Percentiles rank a stretch among this genome's conserved stretches.
Evolutionary conservation across 352 stramenopile genomes (phyloP).

Genomic region (Blastocystis sp.): DNA sequence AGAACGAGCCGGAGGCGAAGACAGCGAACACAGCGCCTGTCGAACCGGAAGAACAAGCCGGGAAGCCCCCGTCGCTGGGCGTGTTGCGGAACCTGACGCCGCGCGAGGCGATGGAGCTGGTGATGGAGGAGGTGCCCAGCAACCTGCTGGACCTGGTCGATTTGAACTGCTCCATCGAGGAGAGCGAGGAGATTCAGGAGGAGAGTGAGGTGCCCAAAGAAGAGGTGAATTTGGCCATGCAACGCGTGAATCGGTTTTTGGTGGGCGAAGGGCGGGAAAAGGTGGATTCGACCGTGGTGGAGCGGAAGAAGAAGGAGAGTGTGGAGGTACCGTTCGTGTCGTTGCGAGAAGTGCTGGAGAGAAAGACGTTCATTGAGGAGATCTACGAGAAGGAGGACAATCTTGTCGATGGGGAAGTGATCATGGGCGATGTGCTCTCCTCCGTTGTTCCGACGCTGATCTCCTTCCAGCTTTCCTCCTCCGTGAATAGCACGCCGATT

Average conservation of each 20-base stretch:
- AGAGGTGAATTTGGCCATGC: neutral
- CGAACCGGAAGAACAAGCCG: neutral
- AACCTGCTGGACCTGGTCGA: neutral
- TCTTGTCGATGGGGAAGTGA: too few relatives aligned
- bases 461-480: too few relatives aligned
- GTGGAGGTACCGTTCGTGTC: conserved; percentile 13
- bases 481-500: too few relatives aligned
- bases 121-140: neutral
- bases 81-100: neutral
- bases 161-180: neutral
- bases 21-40: neutral
- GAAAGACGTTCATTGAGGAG: neutral
- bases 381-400: neutral
- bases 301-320: neutral
- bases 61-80: neutral
- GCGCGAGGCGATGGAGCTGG: neutral
- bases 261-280: conserved; percentile 35
- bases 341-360: neutral
- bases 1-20: neutral
- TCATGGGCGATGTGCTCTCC: too few relatives aligned
- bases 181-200: neutral
- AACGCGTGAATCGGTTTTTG: conserved; percentile 41
- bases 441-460: too few relatives aligned
- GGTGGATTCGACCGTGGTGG: neutral
- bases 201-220: neutral